Evolutionary conservation across 2,329 filamentous ascomycete species (phyloP), one percentile per base, ranked within the genome.

Genomic region (Macroventuria anomochaeta): DNA sequence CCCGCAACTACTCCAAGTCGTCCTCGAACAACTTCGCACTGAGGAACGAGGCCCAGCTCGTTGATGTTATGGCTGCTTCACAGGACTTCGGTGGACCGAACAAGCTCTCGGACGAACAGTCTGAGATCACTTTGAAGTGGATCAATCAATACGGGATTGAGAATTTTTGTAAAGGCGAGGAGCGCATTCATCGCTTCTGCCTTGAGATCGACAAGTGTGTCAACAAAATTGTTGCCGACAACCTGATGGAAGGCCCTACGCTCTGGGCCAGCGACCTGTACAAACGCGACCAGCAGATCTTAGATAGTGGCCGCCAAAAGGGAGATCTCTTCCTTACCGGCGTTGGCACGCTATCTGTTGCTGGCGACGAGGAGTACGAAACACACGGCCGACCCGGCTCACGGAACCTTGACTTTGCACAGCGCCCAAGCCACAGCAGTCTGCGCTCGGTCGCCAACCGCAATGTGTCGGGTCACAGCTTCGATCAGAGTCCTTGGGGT

Each of bases 41-140:
- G 61, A 89, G 90, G 64, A 88, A 89, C 0, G 91, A 96, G 74
- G 87, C 88, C 6, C 91, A 96, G 69, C 85, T 95, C 37, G 85
- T 97, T 72, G 92, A 96, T 57, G 83, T 96, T 11, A 83, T 97
- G 70, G 91, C 93, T 25, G 92, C 92, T 5, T 81, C 85, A 0
- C 87, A 89, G 51, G 90, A 90, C 46, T 90, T 96, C 63, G 93
- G 93, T 11, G 93, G 95, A 0, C 91, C 91, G 0, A 96, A 96
- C 73, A 99, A 99, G 74, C 82, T 99, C 11, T 93, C 91, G n/a
- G 93, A 97, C 69, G 91, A 96, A 49, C 95, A 97, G 72, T 88
- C 93, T 0, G 91, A 96, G 44, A 87, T 92, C 61, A 96, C 92
- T 0, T 79, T 84, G 17, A 85, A 86, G 50, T 99, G 93, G 91